Base-by-base conservation (phyloP, 495 filamentous ascomycete species). In the Aspergillus heteromorphus region DNA sequence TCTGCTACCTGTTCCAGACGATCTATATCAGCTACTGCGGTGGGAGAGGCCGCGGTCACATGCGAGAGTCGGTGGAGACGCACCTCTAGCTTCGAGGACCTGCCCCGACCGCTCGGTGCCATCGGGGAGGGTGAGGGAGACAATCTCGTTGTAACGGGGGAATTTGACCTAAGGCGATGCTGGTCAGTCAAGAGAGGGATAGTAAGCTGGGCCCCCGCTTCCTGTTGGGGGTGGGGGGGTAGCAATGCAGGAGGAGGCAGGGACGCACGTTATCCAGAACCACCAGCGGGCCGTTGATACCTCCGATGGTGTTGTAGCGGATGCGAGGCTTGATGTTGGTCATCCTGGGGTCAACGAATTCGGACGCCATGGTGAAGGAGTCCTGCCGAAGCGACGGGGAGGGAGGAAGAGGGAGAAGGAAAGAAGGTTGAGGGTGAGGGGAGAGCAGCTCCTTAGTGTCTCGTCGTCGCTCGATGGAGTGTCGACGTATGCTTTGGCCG, bases 251-350 rank as follows among this genome's bases (percentile, higher is more conserved):
- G 34, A 14, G 34, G 34, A 14, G 34, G 34, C 10, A 29, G 31
- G 61, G 25, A 60, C 80, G 66, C 68, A 96, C 92, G 80, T 95
- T 91, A 66, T 97, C 95, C 47, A 99, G 80, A 69, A 99, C 89
- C 63, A 99, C 93, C 73, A 97, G 82, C 50, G 93, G 93, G 45
- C 93, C 95, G 75, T 97, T 99, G 71, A 97, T 88, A 73, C 92
- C 95, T 71, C 89, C 88, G 69, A 99, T 91, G 57, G 93, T 99
- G 78, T 99, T 99, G 80, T 99, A 99, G 55, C 88, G 82, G 67
- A 96, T 82, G 71, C 91, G 83, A 63, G 92, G 92, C 70, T 86
- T 82, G 68, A 96, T 80, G 63, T 75, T 79, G 75, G 87, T 84
- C 79, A 90, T 90, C 68, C 90, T 82, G 54, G 89, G 87, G 73